Percentiles rank a stretch among this genome's conserved stretches.
These are phyloP conservation scores for Daldinia vernicosa DNA, from an alignment of 495 filamentous ascomycete species.

Conservation along the genomic window DNA sequence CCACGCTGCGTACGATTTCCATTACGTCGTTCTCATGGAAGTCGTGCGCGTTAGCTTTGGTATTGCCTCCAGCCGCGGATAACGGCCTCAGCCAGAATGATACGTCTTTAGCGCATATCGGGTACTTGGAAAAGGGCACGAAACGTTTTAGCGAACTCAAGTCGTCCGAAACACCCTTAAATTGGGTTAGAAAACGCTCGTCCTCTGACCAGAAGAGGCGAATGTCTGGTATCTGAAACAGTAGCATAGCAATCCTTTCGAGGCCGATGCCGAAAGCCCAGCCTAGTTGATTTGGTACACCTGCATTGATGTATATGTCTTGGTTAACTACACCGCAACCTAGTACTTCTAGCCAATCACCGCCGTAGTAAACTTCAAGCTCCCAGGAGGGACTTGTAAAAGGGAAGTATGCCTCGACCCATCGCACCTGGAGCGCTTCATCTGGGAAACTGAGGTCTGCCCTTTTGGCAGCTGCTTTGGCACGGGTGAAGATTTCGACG, in stretches of 20 bases:
- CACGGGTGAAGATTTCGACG: slow-evolving; percentile 84
- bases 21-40: slow-evolving; percentile 98
- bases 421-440: slow-evolving; percentile 83
- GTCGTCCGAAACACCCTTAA: slow-evolving; percentile 64
- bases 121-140: slow-evolving; percentile 87
- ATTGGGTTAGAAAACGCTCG: slow-evolving; percentile 82
- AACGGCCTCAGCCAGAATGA: slow-evolving; percentile 85
- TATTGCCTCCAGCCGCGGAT: slow-evolving; percentile 63
- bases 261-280: slow-evolving; percentile 97
- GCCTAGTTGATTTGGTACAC: slow-evolving; percentile 76
- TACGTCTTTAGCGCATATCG: slow-evolving; percentile 87
- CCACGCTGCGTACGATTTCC: slow-evolving; percentile 85
- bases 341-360: slow-evolving; percentile 92
- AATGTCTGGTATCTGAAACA: slow-evolving; percentile 95
- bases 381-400: slow-evolving; percentile 97
- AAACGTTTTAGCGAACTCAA: slow-evolving; percentile 68
- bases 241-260: slow-evolving; percentile 93
- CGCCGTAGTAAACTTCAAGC: slow-evolving; percentile 93
- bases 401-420: slow-evolving; percentile 97
- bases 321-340: slow-evolving; percentile 94
- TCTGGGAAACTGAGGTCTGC: slow-evolving; percentile 57
- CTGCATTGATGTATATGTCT: slow-evolving; percentile 77
- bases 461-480: slow-evolving; percentile 69
- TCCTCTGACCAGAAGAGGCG: slow-evolving; percentile 96
- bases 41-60: slow-evolving; percentile 49